Evolutionary conservation across 345 rosid species (phyloP).

Genomic region (Noccaea bulbosa): DNA sequence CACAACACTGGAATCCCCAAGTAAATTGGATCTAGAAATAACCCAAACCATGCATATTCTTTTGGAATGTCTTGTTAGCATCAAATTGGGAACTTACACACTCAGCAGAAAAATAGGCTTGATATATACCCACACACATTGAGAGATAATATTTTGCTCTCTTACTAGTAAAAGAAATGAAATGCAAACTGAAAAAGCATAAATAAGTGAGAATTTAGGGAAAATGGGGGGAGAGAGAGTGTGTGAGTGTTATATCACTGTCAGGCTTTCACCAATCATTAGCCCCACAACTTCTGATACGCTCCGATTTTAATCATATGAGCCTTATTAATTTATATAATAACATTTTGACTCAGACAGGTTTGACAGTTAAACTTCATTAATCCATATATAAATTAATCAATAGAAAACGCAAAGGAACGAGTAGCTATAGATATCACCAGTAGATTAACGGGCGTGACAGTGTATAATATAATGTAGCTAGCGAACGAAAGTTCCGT

Average conservation of each 20-base stretch:
- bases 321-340: not conserved
- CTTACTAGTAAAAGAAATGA: conserved; percentile 18
- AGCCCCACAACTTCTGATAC: conserved; percentile 24
- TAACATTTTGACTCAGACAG: not conserved
- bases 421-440: not conserved
- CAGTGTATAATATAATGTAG: not conserved
- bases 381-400: not conserved
- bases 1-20: not conserved
- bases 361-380: conserved; percentile 4
- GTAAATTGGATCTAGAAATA: conserved; percentile 19
- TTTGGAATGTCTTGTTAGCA: conserved; percentile 11
- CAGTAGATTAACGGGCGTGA: not conserved
- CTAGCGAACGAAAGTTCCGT: not conserved
- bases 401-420: not conserved
- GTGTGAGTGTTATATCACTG: conserved; percentile 23
- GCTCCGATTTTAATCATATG: not conserved
- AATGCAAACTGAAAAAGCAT: not conserved
- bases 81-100: conserved; percentile 9
- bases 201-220: conserved; percentile 8
- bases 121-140: not conserved
- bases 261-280: conserved; percentile 23
- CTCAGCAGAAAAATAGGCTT: conserved; percentile 14
- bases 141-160: conserved; percentile 3
- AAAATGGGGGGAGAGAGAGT: conserved; percentile 6
- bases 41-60: conserved; percentile 12